A percentile compares a stretch with the other conserved stretches of the same genome.
These are phyloP conservation scores for Apiotrichum sp. DNA, from an alignment of 1,284 basidiomycete species.

Conservation along the genomic window DNA sequence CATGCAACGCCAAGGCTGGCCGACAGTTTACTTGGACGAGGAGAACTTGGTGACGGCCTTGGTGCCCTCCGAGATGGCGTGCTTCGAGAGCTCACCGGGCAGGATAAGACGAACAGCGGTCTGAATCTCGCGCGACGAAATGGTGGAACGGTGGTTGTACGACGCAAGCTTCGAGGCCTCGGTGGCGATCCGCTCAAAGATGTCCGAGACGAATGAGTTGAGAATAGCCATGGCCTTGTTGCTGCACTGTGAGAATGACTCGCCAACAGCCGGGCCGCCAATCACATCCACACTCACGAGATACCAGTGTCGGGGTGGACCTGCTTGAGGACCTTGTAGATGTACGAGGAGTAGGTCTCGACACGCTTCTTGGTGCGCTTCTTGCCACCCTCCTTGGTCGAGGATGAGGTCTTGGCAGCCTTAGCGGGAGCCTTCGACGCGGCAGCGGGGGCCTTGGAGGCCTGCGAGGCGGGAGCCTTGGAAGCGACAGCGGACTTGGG, in stretches of 20 bases:
- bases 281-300: conserved; percentile 37
- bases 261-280: background rate
- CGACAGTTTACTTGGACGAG: conserved; percentile 17
- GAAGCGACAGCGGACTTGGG: conserved; percentile 47
- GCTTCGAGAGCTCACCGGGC: conserved; percentile 73
- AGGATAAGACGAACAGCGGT: conserved; percentile 86
- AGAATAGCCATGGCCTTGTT: conserved; percentile 96
- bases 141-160: conserved; percentile 91
- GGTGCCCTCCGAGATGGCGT: conserved; percentile 74
- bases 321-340: conserved; percentile 66
- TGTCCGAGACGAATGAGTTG: conserved; percentile 88
- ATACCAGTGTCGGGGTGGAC: conserved; percentile 97
- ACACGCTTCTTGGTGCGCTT: conserved; percentile 80
- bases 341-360: conserved; percentile 89
- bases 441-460: conserved; percentile 48
- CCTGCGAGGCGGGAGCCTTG: conserved; percentile 59
- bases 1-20: no score
- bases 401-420: conserved; percentile 17
- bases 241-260: conserved; percentile 46
- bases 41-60: conserved; percentile 55
- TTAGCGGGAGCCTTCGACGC: conserved; percentile 60
- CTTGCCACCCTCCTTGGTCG: conserved; percentile 15
- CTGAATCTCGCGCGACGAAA: conserved; percentile 90
- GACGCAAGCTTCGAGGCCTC: conserved; percentile 89
- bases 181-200: conserved; percentile 86